These are phyloP conservation scores for Apiospora marii DNA, from an alignment of 2,329 filamentous ascomycete genomes.

Conservation along the genomic window DNA sequence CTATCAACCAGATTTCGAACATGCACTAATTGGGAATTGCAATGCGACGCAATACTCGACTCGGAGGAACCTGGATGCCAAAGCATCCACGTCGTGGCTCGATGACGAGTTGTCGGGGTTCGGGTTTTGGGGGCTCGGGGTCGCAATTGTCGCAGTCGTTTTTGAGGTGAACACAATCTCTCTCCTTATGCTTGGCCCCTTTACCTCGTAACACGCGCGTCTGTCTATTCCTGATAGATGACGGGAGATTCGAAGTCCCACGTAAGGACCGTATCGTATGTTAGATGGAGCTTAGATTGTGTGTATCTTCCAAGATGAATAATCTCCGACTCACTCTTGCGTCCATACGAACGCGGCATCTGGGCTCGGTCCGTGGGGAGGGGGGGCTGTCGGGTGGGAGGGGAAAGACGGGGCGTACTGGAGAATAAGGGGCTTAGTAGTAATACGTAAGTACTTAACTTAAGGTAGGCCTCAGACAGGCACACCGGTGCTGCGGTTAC, in stretches of 20 bases:
- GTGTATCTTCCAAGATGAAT: no score
- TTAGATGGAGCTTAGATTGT: neutral
- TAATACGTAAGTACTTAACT: neutral
- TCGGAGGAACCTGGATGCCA: neutral
- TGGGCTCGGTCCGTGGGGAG: no score
- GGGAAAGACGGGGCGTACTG: neutral
- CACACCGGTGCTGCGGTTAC: neutral
- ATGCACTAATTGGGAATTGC: neutral
- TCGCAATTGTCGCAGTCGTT: neutral
- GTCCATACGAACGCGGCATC: no score
- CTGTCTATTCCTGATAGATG: neutral
- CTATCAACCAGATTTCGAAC: rapidly evolving
- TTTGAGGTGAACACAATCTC: neutral
- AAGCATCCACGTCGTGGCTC: neutral
- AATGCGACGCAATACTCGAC: neutral
- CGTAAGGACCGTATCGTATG: neutral
- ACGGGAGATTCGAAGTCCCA: neutral
- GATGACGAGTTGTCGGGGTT: neutral
- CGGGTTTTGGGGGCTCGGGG: neutral
- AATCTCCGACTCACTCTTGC: no score
- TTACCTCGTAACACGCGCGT: neutral
- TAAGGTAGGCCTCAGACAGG: no score
- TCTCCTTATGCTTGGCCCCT: neutral
- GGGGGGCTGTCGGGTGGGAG: neutral
- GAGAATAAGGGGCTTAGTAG: neutral